phyloP scores from a whole-genome alignment of 352 stramenopile species.

The Globisporangium sylvaticum region DNA sequence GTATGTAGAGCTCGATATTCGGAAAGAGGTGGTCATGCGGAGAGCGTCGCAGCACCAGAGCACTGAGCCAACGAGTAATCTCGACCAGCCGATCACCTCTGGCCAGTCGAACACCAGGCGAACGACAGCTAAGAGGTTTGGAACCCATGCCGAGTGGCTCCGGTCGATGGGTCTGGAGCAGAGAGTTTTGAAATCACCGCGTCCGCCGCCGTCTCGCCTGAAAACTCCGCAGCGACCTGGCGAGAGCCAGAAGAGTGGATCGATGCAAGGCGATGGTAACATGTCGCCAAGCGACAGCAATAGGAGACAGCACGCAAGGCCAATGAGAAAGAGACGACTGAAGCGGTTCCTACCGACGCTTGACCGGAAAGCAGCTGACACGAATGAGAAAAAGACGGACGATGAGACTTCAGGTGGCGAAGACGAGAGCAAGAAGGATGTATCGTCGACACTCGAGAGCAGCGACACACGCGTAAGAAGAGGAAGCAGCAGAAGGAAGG shows the following conservation, averaged over 20 bases:
- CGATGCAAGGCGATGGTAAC: too few relatives aligned
- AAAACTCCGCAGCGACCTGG: slow-evolving; percentile 1
- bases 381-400: neutral
- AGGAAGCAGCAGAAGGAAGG: neutral
- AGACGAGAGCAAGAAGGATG: neutral
- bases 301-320: neutral
- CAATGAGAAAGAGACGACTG: slow-evolving; percentile 4
- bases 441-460: neutral
- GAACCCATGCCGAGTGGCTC: slow-evolving; percentile 12
- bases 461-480: neutral
- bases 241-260: neutral
- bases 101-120: neutral
- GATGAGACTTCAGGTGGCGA: neutral
- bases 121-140: slow-evolving; percentile 7
- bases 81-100: neutral
- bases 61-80: neutral
- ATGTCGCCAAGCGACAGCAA: neutral
- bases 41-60: neutral
- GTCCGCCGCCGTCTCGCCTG: slow-evolving; percentile 9
- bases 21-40: slow-evolving; percentile 17
- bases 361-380: neutral
- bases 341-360: slow-evolving; percentile 12
- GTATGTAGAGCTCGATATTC: slow-evolving; percentile 16
- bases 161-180: slow-evolving; percentile 12
- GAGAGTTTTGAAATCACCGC: slow-evolving; percentile 1